Base-by-base conservation (phyloP, 345 rosid genomes). In the Angophora floribunda region DNA sequence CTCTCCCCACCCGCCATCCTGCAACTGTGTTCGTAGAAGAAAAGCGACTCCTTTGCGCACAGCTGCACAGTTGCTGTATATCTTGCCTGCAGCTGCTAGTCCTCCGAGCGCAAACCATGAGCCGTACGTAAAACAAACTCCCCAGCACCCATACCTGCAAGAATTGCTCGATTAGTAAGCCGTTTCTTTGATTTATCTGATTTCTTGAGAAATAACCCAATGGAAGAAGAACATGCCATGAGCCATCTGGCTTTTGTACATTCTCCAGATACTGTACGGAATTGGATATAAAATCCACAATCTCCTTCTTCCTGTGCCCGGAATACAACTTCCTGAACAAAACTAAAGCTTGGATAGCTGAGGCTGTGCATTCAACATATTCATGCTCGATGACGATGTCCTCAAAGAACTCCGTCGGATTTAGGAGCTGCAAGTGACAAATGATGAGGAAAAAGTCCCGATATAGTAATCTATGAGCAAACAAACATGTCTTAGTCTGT, bases 1-100 rank as follows among this genome's bases (percentile, higher is more conserved):
- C 91, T 95, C 96, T 51, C 95, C 95, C 96, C 95, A 95, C 6
- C 95, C 95, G 1, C 95, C 95, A 28, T 92, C 85, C 0, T 87
- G 80, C 79, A 59, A 50, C 79, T 95, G 95, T 28, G 88, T 88
- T 49, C 57, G 70, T 16, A 93, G 92, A 10, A 95, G 94, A 88
- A 95, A 93, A 17, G 91, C 89, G 19, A 92, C 93, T 7, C 90
- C 95, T 88, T 75, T 91, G 10, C 91, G 92, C 78, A 95, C n/a
- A 4, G 92, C 88, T 7, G 86, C 67, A 28, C 91, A 89, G 49
- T 92, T 89, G 14, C 63, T 7, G 84, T 93, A 93, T 10, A 90
- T 92, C 89, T 90, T 94, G 4, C 96, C 95, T 17, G 90, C 91
- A 32, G 95, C 94, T 12, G 91, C 88, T 41, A 94, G 91, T 5